Base-by-base conservation (phyloP, 169 alveolate species). In the Plasmodium blacklocki region DNA sequence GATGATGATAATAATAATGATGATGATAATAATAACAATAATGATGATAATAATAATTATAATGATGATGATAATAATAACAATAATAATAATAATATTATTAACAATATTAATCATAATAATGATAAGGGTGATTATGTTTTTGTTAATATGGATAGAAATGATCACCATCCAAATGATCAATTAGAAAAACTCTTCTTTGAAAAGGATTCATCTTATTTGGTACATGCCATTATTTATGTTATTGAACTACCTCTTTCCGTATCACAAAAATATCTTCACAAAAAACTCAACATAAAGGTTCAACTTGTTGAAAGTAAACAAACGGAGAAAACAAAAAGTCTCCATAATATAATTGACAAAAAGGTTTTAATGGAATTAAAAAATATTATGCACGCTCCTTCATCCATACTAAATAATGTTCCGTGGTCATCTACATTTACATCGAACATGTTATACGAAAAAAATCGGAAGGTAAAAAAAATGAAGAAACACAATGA, bases 371-470 rank as follows among this genome's bases (percentile, higher is more conserved):
- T n/a, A 52, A 76, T 50, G 8, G 73, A 76, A 49, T 76, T 76
- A 54, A 62, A 39, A 50, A 76, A 62, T 8, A 76, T 76, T 63
- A 63, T 76, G 56, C 12, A 63, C 52, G 63, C 60, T 43, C 88
- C 88, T 15, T 64, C 88, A 2, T 21, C 52, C 32, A 49, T 76
- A 56, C 23, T 76, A 56, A 58, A 68, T 58, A 76, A 76, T 43
- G 67, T 76, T 19, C 74, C 49, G 11, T 76, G 88, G 88, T 76
- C 88, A 21, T 76, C 88, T 4, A 76, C 88, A 2, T 64, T 76
- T 12, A 76, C 88, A 0, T 76, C 88, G 7, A 58, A 59, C 9
- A 19, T 64, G 45, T 21, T 54, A 18, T 39, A 63, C 43, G 76
- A 76, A 64, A 26, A 70, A 68, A 56, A 47, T 26, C 63, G 50